A percentile compares a stretch with the other conserved stretches of the same genome.
phyloP scores from a whole-genome alignment of 208 protist species.

The Leishmania mexicana region DNA sequence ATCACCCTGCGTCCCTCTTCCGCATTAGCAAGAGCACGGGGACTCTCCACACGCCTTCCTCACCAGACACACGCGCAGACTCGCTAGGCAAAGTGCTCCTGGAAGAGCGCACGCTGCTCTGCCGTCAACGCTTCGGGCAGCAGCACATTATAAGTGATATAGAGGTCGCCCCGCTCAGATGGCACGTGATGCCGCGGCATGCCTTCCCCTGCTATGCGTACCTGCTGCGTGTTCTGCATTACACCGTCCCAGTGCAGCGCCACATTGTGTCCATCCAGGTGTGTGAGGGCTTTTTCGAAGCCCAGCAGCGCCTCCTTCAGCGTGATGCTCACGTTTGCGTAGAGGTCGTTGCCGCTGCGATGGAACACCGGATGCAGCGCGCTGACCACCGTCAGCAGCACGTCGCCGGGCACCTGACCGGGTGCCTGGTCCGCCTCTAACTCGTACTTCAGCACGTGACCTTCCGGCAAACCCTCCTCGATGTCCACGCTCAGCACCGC shows the following conservation, averaged over 20 bases:
- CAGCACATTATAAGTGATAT: slow-evolving; percentile 79
- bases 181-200: slow-evolving; percentile 91
- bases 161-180: slow-evolving; percentile 90
- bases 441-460: slow-evolving; percentile 81
- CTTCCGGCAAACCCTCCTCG: slow-evolving; percentile 75
- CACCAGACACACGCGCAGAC: neutral
- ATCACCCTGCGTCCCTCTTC: neutral
- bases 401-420: slow-evolving; percentile 81
- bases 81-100: slow-evolving; percentile 22
- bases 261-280: slow-evolving; percentile 85
- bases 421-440: slow-evolving; percentile 87
- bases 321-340: slow-evolving; percentile 75
- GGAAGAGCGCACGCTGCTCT: slow-evolving; percentile 42
- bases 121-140: slow-evolving; percentile 68
- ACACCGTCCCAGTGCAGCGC: slow-evolving; percentile 38
- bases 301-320: slow-evolving; percentile 92
- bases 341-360: slow-evolving; percentile 78
- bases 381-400: slow-evolving; percentile 64
- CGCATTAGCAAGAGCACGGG: neutral
- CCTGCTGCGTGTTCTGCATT: slow-evolving; percentile 67
- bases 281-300: slow-evolving; percentile 78
- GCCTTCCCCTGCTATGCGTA: slow-evolving; percentile 82
- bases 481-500: slow-evolving; percentile 68
- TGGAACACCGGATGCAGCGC: slow-evolving; percentile 72
- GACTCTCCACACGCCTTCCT: neutral